phyloP scores from a whole-genome alignment of 23 red algal species.

The Cyanidiococcus yangmingshanensis region DNA sequence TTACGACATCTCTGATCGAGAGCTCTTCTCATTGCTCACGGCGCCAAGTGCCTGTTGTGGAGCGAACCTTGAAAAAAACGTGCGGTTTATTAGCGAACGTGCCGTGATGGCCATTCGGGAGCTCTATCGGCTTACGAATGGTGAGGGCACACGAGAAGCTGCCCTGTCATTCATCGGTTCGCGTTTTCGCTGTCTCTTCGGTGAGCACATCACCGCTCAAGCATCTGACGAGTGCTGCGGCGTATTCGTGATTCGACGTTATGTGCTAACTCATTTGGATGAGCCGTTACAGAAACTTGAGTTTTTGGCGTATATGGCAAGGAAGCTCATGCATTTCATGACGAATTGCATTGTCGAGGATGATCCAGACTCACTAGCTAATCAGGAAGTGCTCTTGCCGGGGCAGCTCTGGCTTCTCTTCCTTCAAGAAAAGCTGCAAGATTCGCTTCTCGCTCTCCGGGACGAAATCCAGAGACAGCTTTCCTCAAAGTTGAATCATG shows the following conservation, averaged over 20 bases:
- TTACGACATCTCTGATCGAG: conserved; percentile 41
- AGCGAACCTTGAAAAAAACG: background rate
- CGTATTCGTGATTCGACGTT: conserved; percentile 42
- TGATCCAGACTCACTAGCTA: conserved; percentile 58
- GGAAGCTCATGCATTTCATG: conserved; percentile 52
- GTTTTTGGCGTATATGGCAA: conserved; percentile 41
- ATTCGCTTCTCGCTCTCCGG: background rate
- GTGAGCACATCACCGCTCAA: conserved; percentile 18
- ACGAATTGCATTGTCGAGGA: conserved; percentile 44
- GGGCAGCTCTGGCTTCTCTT: conserved; percentile 77
- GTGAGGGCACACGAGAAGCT: conserved; percentile 14
- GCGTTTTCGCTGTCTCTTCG: conserved; percentile 40
- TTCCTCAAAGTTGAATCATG: background rate
- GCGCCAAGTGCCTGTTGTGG: background rate
- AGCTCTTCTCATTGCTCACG: conserved; percentile 22
- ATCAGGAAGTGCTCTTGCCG: conserved; percentile 79
- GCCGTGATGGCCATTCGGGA: background rate
- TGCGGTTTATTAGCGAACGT: background rate
- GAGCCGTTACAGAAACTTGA: conserved; percentile 48
- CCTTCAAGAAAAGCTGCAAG: conserved; percentile 73
- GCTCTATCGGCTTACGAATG: background rate
- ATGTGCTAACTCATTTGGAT: conserved; percentile 75
- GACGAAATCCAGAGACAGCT: background rate
- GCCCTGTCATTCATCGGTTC: conserved; percentile 40
- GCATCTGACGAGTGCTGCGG: conserved; percentile 50